Conservation (phyloP, 371 early-diverging fungal genomes). For the Mortierella sp. region DNA sequence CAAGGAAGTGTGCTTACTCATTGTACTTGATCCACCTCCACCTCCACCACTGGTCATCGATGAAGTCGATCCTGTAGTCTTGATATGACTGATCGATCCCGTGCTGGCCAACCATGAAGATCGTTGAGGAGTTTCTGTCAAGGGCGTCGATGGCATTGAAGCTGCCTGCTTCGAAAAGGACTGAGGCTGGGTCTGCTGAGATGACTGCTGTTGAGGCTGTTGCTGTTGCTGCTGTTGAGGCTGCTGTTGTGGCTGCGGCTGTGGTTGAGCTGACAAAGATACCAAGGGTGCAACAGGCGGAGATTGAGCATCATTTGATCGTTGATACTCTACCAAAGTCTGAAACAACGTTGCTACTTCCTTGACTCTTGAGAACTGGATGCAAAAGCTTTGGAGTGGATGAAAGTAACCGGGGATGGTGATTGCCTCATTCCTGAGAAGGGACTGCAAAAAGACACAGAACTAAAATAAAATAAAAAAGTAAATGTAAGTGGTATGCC, state of each 20-base stretch:
- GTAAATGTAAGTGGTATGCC: not conserved
- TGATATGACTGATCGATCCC: conserved; percentile 48
- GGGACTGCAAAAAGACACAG: conserved; percentile 74
- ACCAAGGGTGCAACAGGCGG: not conserved
- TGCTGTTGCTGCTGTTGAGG: conserved; percentile 2
- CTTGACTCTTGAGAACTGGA: conserved; percentile 64
- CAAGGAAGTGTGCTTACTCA: conserved; percentile 35
- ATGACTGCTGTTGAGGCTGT: not conserved
- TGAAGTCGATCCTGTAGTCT: conserved; percentile 8
- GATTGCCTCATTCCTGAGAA: conserved; percentile 65
- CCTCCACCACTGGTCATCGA: too few relatives aligned
- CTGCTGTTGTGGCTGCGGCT: not conserved
- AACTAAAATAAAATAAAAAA: conserved; percentile 56
- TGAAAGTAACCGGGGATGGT: conserved; percentile 67
- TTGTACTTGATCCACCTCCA: not conserved
- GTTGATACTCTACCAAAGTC: conserved; percentile 52
- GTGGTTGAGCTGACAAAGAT: not conserved
- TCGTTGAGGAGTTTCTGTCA: conserved; percentile 16
- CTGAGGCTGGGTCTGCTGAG: conserved; percentile 5
- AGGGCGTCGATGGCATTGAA: conserved; percentile 29
- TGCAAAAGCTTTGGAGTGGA: conserved; percentile 77
- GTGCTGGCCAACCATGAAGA: conserved; percentile 48
- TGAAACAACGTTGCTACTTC: conserved; percentile 63
- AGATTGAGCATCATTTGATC: conserved; percentile 34
- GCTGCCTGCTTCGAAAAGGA: conserved; percentile 5